Percentiles rank a stretch among this genome's conserved stretches.
Evolutionary conservation across 2,329 filamentous ascomycete genomes (phyloP).

Genomic region (Ascochyta koolunga): DNA sequence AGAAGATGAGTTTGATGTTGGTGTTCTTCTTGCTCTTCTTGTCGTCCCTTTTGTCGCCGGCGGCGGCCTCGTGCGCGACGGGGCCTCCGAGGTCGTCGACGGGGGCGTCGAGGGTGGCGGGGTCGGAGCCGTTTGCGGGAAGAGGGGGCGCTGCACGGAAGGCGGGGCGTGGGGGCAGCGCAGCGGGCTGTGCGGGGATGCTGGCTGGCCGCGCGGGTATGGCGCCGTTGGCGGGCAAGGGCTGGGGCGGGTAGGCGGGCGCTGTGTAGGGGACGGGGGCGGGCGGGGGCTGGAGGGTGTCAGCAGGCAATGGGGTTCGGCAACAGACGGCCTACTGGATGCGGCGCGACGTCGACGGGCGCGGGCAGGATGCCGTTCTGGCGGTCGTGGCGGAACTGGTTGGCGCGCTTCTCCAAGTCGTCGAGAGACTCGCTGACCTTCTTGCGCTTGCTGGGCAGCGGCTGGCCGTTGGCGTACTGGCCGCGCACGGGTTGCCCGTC

Average conservation of each 20-base stretch:
- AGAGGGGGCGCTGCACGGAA: constrained; percentile 29
- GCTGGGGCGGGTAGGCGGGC: constrained; percentile 22
- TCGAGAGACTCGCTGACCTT: constrained; percentile 74
- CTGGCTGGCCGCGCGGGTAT: constrained; percentile 39
- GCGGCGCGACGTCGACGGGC: constrained; percentile 48
- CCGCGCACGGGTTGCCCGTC: constrained; percentile 79
- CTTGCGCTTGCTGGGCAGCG: constrained; percentile 61
- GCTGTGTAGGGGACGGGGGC: constrained; percentile 31
- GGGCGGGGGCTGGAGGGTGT: constrained; percentile 28
- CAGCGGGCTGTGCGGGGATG: constrained; percentile 34
- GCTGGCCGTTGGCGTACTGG: constrained; percentile 47
- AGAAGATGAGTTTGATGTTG: constrained; percentile 74
- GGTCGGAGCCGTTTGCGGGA: constrained; percentile 22
- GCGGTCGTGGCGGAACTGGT: constrained; percentile 51
- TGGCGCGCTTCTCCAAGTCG: constrained; percentile 80
- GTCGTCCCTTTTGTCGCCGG: constrained; percentile 45
- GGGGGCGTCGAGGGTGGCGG: constrained; percentile 45
- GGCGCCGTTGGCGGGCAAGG: constrained; percentile 30
- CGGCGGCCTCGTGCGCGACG: constrained; percentile 50
- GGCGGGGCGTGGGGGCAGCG: constrained; percentile 49
- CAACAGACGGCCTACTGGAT: too few species aligned
- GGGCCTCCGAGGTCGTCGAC: constrained; percentile 57
- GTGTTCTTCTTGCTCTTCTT: constrained; percentile 69
- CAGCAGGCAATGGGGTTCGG: too few species aligned
- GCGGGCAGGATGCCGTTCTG: constrained; percentile 50